Evolutionary conservation across 805 yeast species (phyloP).

Genomic region (Teunomyces aglyptinius): DNA sequence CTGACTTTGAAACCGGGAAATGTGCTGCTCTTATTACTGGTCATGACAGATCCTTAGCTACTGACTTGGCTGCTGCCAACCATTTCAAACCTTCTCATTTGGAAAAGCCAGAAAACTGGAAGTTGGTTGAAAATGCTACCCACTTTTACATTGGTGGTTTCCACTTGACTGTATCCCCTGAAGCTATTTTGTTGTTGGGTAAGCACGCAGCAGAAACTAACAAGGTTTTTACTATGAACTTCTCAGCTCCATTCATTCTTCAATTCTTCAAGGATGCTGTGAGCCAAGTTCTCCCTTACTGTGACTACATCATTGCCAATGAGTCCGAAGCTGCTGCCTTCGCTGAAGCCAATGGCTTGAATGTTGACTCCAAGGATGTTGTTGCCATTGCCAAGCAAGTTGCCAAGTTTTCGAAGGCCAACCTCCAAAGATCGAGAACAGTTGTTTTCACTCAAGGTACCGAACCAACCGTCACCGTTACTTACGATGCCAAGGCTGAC

Average conservation of each 20-base stretch:
- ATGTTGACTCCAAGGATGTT: conserved; percentile 51
- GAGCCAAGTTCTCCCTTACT: conserved; percentile 76
- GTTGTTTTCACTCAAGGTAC: conserved; percentile 95
- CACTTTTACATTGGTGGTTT: conserved; percentile 96
- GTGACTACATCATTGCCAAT: conserved; percentile 90
- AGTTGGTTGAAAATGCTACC: conserved; percentile 73
- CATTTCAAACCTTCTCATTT: conserved; percentile 89
- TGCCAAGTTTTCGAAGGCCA: conserved; percentile 75
- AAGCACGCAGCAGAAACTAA: conserved; percentile 84
- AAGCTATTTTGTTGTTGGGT: conserved; percentile 85
- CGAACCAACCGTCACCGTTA: conserved; percentile 81
- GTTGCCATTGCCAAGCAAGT: conserved; percentile 77
- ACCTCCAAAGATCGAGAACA: conserved; percentile 67
- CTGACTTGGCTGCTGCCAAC: conserved; percentile 98
- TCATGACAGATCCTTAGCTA: conserved; percentile 85
- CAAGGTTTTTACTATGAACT: conserved; percentile 78
- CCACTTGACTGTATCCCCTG: conserved; percentile 97
- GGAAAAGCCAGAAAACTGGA: conserved; percentile 88
- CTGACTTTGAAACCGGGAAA: conserved; percentile 83
- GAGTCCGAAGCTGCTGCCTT: conserved; percentile 96
- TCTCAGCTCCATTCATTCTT: conserved; percentile 96
- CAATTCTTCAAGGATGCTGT: conserved; percentile 92
- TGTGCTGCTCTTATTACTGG: conserved; percentile 96
- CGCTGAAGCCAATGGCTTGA: conserved; percentile 78
- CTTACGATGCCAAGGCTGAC: conserved; percentile 49